phyloP scores from a whole-genome alignment of 2,329 filamentous ascomycete genomes.

The Calonectria fujianensis region DNA sequence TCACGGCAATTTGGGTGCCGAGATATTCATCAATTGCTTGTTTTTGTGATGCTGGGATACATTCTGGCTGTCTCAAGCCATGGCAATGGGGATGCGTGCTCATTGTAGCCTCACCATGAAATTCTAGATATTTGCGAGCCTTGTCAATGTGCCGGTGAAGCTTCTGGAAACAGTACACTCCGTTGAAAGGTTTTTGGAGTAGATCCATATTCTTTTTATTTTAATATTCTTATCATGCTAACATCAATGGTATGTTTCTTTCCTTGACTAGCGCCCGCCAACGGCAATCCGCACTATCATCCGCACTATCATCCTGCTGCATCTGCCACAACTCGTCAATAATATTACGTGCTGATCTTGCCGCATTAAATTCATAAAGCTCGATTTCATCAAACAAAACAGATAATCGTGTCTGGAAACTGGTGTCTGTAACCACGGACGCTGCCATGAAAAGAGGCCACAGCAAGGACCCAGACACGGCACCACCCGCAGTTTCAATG shows the following conservation, averaged over 20 bases:
- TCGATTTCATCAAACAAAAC: constrained; percentile 45
- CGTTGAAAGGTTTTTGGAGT: too few species aligned
- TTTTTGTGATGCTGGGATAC: too few species aligned
- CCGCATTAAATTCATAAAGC: constrained; percentile 48
- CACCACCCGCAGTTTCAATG: constrained; percentile 43
- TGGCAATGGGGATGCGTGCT: too few species aligned
- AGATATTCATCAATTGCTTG: rapidly evolving
- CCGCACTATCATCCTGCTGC: constrained; percentile 17
- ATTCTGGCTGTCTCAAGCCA: too few species aligned
- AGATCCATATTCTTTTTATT: neutral
- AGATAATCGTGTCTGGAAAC: constrained; percentile 44
- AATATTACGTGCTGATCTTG: constrained; percentile 48
- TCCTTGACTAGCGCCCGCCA: constrained; percentile 27
- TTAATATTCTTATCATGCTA: constrained; percentile 15
- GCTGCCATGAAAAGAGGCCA: constrained; percentile 52
- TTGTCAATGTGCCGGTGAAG: too few species aligned
- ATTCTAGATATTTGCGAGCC: too few species aligned
- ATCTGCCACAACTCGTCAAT: constrained; percentile 47
- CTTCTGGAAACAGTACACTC: too few species aligned
- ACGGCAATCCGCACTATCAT: neutral
- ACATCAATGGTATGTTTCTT: constrained; percentile 28
- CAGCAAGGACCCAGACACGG: constrained; percentile 46
- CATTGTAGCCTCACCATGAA: too few species aligned
- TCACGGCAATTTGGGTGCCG: neutral
- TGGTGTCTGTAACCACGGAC: constrained; percentile 43